Base-by-base conservation (phyloP, 345 rosid genomes). In the Eucalyptus microcorys region DNA sequence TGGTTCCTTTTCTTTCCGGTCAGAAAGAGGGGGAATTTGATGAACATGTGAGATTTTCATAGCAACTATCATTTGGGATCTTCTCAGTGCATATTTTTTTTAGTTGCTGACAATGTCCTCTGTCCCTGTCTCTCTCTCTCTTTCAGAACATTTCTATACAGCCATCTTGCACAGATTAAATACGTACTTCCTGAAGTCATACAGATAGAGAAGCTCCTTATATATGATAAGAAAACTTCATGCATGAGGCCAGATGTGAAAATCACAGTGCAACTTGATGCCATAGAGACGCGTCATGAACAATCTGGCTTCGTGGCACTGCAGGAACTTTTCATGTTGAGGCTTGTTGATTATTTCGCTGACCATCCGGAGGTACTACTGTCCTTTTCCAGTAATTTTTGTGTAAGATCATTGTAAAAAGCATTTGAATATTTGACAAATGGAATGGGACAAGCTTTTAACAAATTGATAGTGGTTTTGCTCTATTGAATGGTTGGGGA, bases 131-230 rank as follows among this genome's bases (percentile, higher is more conserved):
- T 37, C 21, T 85, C 68, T 61, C 68, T 52, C 79, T 76, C 85
- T 81, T 24, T 88, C 94, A 94, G 94, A 87, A 90, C 90, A 85
- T 88, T 94, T 81, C 89, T 89, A 7, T 88, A 61, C 86, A 59
- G 49, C 88, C 93, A 94, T 89, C 92, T 93, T 59, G 95, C 93
- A 71, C 95, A 90, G 91, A 90, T 93, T 52, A 94, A 93, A 83
- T 94, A 91, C 47, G 8, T 94, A 89, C 93, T 93, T 88, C 93
- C 93, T 32, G 95, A 93, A 89, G 94, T 91, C 68, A 79, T 94
- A 76, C 91, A 88, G 85, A 86, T 89, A 40, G 93, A 95, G 49
- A 92, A 90, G 89, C 90, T 93, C 90, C 91, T 94, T 53, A 91
- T 93, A 53, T 94, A 90, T 84, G 93, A 94, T 88, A 87, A 90